phyloP scores from a whole-genome alignment of 2,329 filamentous ascomycete genomes.

The Fusarium sp. region DNA sequence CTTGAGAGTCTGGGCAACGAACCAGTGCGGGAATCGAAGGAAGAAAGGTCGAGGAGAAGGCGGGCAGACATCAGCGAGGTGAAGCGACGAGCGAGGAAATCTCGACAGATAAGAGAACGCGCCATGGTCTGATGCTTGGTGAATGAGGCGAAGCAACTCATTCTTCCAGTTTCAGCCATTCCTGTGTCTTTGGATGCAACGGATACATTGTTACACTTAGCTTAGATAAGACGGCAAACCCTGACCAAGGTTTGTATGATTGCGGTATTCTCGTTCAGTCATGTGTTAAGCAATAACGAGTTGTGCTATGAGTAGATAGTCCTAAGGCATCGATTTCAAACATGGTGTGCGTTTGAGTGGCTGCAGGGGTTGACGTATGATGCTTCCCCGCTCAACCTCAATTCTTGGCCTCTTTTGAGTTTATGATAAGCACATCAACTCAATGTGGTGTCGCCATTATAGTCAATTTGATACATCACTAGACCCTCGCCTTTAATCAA shows the following conservation, averaged over 20 bases:
- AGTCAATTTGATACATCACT: not conserved
- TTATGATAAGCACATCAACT: not conserved
- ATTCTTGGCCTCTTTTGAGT: not conserved
- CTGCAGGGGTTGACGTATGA: slow-evolving; percentile 19
- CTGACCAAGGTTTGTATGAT: not conserved
- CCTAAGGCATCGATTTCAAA: not conserved
- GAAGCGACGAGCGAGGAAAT: slow-evolving; percentile 50
- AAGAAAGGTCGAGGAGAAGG: slow-evolving; percentile 43
- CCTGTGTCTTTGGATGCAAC: not conserved
- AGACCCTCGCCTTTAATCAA: not conserved
- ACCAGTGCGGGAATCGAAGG: slow-evolving; percentile 35
- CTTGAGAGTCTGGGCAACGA: slow-evolving; percentile 58
- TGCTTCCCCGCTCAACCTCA: slow-evolving; percentile 26
- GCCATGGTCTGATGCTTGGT: not conserved
- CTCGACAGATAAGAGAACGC: slow-evolving; percentile 41
- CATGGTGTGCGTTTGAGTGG: not conserved
- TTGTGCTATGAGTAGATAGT: not conserved
- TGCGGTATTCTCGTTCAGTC: not conserved
- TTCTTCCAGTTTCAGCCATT: slow-evolving; percentile 9
- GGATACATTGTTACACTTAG: slow-evolving; percentile 2
- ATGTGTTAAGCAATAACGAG: not conserved
- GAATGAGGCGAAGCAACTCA: not conserved
- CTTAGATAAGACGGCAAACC: not conserved
- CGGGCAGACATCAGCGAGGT: slow-evolving; percentile 48
- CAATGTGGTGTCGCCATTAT: not conserved